Conservation (phyloP, 176 grass and related monocot genomes). For the Triticum dicoccoides region DNA sequence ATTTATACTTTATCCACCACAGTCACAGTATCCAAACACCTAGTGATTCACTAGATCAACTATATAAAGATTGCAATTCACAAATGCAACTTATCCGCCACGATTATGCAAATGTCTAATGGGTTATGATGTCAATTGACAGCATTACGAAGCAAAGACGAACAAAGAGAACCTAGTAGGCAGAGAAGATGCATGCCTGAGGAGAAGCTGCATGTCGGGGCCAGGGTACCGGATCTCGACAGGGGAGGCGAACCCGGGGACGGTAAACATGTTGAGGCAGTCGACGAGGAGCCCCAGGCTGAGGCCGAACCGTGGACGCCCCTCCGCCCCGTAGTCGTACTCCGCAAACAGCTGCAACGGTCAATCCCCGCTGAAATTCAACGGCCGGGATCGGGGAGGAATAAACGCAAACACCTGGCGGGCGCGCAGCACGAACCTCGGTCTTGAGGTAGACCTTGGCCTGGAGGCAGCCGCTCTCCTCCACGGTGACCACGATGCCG, state of each 20-base stretch:
- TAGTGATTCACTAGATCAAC: not conserved
- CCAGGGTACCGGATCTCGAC: constrained; percentile 88
- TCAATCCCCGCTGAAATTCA: not conserved
- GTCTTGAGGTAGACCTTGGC: constrained; percentile 95
- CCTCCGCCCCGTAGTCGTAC: constrained; percentile 66
- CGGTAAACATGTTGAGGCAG: constrained; percentile 75
- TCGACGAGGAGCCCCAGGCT: constrained; percentile 82
- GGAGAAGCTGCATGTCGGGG: constrained; percentile 86
- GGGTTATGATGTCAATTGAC: not conserved
- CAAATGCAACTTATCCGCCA: not conserved
- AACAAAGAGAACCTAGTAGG: not conserved
- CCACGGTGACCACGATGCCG: constrained; percentile 76
- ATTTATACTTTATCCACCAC: not conserved
- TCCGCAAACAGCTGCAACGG: constrained; percentile 65
- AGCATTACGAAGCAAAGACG: not conserved
- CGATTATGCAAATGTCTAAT: not conserved
- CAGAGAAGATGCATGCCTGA: constrained; percentile 51
- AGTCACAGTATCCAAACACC: too few relatives aligned
- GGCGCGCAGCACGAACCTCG: constrained; percentile 40
- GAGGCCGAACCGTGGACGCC: constrained; percentile 65
- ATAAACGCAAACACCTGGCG: constrained; percentile 27
- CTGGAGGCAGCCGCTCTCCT: constrained; percentile 89
- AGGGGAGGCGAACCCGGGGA: constrained; percentile 44
- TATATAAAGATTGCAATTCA: not conserved
- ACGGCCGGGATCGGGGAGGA: not conserved